Conservation (phyloP, 495 filamentous ascomycete genomes). For the Neurospora discreta region DNA sequence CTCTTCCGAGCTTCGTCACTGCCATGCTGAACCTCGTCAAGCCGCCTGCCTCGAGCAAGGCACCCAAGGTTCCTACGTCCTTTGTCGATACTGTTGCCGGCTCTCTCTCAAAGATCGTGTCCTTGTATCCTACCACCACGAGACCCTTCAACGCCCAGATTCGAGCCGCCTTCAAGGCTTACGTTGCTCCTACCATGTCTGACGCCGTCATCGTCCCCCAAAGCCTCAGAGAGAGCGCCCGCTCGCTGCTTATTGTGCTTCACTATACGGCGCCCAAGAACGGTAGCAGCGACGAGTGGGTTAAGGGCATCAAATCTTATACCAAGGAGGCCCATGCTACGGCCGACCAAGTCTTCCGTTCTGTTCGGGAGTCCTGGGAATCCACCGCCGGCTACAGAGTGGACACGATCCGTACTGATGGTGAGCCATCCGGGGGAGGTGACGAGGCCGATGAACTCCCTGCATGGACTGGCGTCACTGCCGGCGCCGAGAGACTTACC, state of each 20-base stretch:
- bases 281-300: conserved; percentile 62
- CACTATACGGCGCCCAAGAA: conserved; percentile 70
- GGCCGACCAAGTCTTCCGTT: conserved; percentile 62
- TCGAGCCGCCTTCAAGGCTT: conserved; percentile 42
- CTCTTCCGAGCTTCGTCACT: conserved; percentile 59
- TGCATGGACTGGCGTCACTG: conserved; percentile 58
- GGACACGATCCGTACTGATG: conserved; percentile 23
- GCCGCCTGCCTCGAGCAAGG: conserved; percentile 30
- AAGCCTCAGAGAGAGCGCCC: conserved; percentile 39
- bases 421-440: conserved; percentile 32
- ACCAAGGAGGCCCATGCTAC: conserved; percentile 54
- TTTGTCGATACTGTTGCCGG: conserved; percentile 48
- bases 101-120: conserved; percentile 54
- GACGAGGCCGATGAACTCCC: conserved; percentile 40
- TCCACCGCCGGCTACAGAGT: conserved; percentile 35
- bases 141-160: conserved; percentile 63
- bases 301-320: conserved; percentile 44
- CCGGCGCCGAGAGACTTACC: conserved; percentile 56
- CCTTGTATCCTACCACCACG: conserved; percentile 66
- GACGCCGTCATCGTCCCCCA: conserved; percentile 34
- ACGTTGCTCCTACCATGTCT: conserved; percentile 45
- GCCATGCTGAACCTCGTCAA: conserved; percentile 60
- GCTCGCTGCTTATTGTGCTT: conserved; percentile 52
- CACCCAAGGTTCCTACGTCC: conserved; percentile 22
- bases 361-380: conserved; percentile 68